A percentile compares a stretch with the other conserved stretches of the same genome.
Evolutionary conservation across 805 yeast species (phyloP).

Genomic region (Scheffersomyces amazonensis): DNA sequence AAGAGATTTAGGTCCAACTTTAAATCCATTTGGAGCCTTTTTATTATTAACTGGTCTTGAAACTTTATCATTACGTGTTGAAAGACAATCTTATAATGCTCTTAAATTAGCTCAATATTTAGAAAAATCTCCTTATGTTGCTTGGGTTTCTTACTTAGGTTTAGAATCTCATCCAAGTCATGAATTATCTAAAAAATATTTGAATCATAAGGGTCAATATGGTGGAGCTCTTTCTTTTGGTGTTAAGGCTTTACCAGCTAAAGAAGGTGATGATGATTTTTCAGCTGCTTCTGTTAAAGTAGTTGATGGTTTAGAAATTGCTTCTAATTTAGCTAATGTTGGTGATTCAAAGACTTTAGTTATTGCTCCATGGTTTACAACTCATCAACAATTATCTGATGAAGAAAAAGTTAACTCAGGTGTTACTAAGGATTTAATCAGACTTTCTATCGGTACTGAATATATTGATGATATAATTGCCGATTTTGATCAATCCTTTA

Average conservation of each 20-base stretch:
- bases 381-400: conserved; percentile 86
- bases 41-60: conserved; percentile 88
- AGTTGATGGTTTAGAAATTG: conserved; percentile 79
- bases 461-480: conserved; percentile 85
- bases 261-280: conserved; percentile 55
- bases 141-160: conserved; percentile 94
- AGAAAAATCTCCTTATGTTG: conserved; percentile 68
- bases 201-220: conserved; percentile 53
- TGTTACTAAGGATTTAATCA: conserved; percentile 82
- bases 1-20: conserved; percentile 89
- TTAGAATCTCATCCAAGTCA: conserved; percentile 76
- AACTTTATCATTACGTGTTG: conserved; percentile 89
- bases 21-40: conserved; percentile 88
- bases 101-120: conserved; percentile 74
- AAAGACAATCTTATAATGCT: conserved; percentile 86
- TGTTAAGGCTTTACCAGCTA: conserved; percentile 58
- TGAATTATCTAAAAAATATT: conserved; percentile 78
- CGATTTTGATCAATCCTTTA: conserved; percentile 86
- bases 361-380: conserved; percentile 93
- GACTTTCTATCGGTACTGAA: conserved; percentile 91
- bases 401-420: conserved; percentile 82
- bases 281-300: conserved; percentile 77
- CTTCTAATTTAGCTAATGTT: conserved; percentile 92
- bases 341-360: conserved; percentile 96
- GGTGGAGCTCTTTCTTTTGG: conserved; percentile 92